Evolutionary conservation across 805 yeast genomes (phyloP).

Genomic region (Candida silvicultrix): DNA sequence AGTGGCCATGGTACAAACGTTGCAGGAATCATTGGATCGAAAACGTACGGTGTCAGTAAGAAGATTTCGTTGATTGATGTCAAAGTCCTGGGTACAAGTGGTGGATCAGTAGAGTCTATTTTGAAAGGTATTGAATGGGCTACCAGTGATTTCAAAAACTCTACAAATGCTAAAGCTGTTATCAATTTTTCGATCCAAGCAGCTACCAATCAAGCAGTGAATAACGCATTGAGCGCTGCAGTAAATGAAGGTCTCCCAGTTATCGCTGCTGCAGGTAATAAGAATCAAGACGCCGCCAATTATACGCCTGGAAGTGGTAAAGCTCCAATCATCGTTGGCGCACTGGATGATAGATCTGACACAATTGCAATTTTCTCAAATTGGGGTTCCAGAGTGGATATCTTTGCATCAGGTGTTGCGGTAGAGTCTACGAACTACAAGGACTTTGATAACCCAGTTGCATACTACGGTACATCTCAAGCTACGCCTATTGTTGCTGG

Average conservation of each 20-base stretch:
- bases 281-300: slow-evolving; percentile 63
- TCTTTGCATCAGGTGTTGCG: slow-evolving; percentile 70
- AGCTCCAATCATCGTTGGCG: slow-evolving; percentile 71
- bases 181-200: slow-evolving; percentile 69
- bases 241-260: slow-evolving; percentile 57
- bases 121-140: slow-evolving; percentile 58
- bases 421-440: slow-evolving; percentile 44
- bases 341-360: slow-evolving; percentile 67
- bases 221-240: slow-evolving; percentile 69
- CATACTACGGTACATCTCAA: slow-evolving; percentile 69
- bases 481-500: slow-evolving; percentile 66
- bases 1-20: slow-evolving; percentile 90
- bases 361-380: slow-evolving; percentile 68
- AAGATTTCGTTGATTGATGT: slow-evolving; percentile 58
- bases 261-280: slow-evolving; percentile 83
- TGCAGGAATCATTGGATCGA: slow-evolving; percentile 76
- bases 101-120: slow-evolving; percentile 61
- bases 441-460: slow-evolving; percentile 10
- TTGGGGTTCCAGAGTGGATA: slow-evolving; percentile 81
- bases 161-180: slow-evolving; percentile 37
- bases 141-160: slow-evolving; percentile 40
- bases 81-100: slow-evolving; percentile 60
- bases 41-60: slow-evolving; percentile 73
- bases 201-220: slow-evolving; percentile 56
- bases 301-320: slow-evolving; percentile 75